Conservation (phyloP, 306 rosid genomes). For the Alnus glutinosa region DNA sequence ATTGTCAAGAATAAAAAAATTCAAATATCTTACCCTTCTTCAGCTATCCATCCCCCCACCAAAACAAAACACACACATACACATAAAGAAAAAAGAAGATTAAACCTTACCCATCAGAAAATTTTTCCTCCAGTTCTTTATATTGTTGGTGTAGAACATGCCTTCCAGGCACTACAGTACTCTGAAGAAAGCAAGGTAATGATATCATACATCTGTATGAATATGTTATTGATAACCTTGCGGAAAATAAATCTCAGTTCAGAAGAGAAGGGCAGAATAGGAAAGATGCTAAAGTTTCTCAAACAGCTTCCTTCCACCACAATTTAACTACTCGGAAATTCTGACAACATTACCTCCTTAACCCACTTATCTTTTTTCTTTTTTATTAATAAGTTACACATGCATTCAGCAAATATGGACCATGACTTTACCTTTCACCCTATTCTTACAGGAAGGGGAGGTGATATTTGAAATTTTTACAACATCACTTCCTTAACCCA, state of each 20-base stretch:
- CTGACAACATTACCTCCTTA: background rate
- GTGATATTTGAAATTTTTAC: too few species aligned
- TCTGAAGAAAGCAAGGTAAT: constrained; percentile 52
- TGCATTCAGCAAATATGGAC: too few species aligned
- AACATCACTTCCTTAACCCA: background rate
- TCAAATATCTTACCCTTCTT: background rate
- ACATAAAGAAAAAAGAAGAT: constrained; percentile 1
- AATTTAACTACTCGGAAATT: background rate
- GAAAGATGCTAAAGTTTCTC: background rate
- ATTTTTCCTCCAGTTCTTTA: constrained; percentile 69
- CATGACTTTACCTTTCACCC: too few species aligned
- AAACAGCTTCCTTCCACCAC: background rate
- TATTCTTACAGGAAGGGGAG: too few species aligned
- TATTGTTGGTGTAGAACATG: constrained; percentile 68
- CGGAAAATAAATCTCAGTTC: background rate
- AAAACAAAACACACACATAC: too few species aligned
- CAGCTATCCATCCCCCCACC: background rate
- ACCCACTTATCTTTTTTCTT: background rate
- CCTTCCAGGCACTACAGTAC: constrained; percentile 80
- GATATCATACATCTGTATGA: constrained; percentile 10
- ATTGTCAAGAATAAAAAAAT: background rate
- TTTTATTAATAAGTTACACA: too few species aligned
- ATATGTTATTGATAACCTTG: background rate
- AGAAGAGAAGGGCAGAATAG: background rate
- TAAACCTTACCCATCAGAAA: constrained; percentile 77